These are phyloP conservation scores for Telopea speciosissima DNA, from an alignment of 177 flowering plant species.

Conservation along the genomic window DNA sequence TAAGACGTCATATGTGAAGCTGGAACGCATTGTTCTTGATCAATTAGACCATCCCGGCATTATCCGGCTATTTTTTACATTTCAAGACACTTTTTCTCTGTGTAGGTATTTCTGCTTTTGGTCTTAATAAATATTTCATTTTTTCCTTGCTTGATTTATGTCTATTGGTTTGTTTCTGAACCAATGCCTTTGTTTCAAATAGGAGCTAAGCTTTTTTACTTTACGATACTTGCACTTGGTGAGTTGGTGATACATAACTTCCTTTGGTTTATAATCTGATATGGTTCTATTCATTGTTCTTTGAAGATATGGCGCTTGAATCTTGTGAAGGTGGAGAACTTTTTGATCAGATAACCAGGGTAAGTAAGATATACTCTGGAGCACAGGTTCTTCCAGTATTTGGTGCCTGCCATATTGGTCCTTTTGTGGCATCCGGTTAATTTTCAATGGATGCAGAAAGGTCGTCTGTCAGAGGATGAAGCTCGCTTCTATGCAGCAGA, in stretches of 20 bases:
- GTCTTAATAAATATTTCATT: background rate
- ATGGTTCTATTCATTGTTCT: conserved; percentile 14
- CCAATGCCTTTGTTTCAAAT: conserved; percentile 1
- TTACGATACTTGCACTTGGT: background rate
- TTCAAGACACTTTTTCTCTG: conserved; percentile 85
- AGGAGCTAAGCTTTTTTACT: background rate
- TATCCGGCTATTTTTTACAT: conserved; percentile 76
- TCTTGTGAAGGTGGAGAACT: conserved; percentile 99
- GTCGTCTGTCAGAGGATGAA: conserved; percentile 79
- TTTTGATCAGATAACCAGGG: conserved; percentile 97
- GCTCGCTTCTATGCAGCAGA: conserved; percentile 96
- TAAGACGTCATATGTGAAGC: conserved; percentile 92
- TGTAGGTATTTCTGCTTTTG: conserved; percentile 56
- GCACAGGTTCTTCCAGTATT: background rate
- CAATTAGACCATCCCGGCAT: conserved; percentile 98
- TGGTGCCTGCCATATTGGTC: background rate
- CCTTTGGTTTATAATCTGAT: conserved; percentile 10
- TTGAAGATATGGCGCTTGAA: conserved; percentile 97
- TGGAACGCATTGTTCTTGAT: conserved; percentile 95
- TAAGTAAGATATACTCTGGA: conserved; percentile 24
- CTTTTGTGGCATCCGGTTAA: conserved; percentile 5
- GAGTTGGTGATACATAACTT: background rate
- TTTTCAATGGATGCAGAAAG: conserved; percentile 62
- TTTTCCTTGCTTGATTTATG: background rate
- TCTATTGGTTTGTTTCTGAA: background rate